Evolutionary conservation across 345 rosid species (phyloP).

Genomic region (Excoecaria agallocha): DNA sequence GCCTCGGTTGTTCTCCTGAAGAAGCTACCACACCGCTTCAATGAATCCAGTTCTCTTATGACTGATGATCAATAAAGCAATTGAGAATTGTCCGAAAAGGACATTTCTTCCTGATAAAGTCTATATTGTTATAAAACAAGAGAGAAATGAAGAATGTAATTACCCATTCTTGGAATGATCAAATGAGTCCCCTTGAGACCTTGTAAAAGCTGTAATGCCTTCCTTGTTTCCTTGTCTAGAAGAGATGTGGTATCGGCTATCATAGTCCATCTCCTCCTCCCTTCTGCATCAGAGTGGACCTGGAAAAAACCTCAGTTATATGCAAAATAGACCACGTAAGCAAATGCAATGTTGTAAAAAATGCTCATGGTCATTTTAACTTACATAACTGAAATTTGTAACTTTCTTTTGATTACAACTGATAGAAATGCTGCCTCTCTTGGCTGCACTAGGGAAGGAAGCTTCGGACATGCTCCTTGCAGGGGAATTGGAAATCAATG

Average conservation of each 20-base stretch:
- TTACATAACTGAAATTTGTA: constrained; percentile 44
- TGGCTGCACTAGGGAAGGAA: constrained; percentile 23
- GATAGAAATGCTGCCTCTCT: constrained; percentile 33
- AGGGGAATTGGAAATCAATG: constrained; percentile 35
- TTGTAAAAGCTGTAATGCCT: constrained; percentile 69
- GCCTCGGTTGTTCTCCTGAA: constrained; percentile 55
- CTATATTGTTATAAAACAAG: neutral
- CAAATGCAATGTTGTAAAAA: neutral
- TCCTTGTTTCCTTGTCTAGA: constrained; percentile 63
- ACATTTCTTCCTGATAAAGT: neutral
- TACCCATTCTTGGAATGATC: constrained; percentile 76
- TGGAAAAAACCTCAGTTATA: constrained; percentile 29
- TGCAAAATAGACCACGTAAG: neutral
- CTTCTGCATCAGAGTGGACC: constrained; percentile 39
- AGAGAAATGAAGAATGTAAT: constrained; percentile 7
- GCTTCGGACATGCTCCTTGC: constrained; percentile 34
- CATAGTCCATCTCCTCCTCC: constrained; percentile 65
- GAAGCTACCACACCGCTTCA: constrained; percentile 47
- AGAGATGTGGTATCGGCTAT: constrained; percentile 67
- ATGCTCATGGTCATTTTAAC: constrained; percentile 17
- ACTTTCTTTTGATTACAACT: constrained; percentile 21
- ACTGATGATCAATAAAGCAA: constrained; percentile 36
- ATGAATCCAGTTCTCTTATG: constrained; percentile 65
- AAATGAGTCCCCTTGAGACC: constrained; percentile 81
- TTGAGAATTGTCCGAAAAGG: constrained; percentile 24